Evolutionary conservation across 331 rosid species (phyloP), one percentile per base, ranked within the genome.

Genomic region (Dryas integrifolia): DNA sequence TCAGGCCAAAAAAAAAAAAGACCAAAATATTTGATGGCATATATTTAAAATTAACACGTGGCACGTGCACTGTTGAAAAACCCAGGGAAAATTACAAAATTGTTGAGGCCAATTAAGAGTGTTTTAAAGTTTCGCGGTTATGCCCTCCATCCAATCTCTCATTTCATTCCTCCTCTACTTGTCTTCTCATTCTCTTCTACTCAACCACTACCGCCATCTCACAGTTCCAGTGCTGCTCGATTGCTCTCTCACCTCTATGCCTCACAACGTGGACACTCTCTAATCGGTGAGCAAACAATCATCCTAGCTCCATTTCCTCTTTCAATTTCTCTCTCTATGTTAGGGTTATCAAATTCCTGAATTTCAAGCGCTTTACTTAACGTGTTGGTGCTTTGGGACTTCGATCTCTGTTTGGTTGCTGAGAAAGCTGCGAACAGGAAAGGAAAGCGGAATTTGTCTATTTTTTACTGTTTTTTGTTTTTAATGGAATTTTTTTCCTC

Each of bases 91-190:
- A 58, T 41, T 39, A 64, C 59, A 45, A 76, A 61, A 18, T 24
- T 52, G 9, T 64, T 3, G 0, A 13, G 44, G 7, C 78, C 68
- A 40, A 71, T 52, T 75, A 65, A 24, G 10, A 24, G 56, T 6
- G 65, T 81, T 90, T 90, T 85, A 80, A 88, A 90, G 90, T 86
- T 90, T 86, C 95, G 96, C 98, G 96, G 96, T 88, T 88, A 79
- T 82, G 72, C 90, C 92, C 90, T 49, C 81, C 82, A 87, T 49
- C 81, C 82, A 87, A 57, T 76, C 69, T 50, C 64, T 50, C 24
- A 18, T 74, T 77, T 66, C 35, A 30, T 65, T 68, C 56, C 45
- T 74, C 78, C 40, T 53, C 59, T 18, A 53, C 79, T 18, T 35
- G 65, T 65, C 56, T 21, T 70, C 70, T 65, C 73, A 76, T 26